Evolutionary conservation across 116 monocot genomes (phyloP), one percentile per base, ranked within the genome.

Genomic region (Trichopus zeylanicus): DNA sequence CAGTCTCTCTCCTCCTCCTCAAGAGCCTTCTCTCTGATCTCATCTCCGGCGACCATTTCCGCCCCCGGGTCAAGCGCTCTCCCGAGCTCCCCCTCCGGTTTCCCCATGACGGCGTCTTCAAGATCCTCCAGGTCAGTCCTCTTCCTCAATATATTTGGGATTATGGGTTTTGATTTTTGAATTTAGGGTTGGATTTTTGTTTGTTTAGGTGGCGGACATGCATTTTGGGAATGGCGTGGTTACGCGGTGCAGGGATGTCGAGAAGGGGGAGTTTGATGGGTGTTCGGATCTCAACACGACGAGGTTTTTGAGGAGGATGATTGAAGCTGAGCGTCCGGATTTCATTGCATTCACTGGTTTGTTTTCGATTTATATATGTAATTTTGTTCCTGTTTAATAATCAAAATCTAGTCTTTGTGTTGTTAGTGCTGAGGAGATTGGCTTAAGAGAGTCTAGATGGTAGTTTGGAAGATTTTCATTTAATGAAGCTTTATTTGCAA

Each of bases 221-320:
- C 89, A 89, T 53, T 81, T 51, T 59, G 84, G 84, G 23, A 85
- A 85, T 48, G 93, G 93, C 20, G 32, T 33, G 30, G 46, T 53
- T 25, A 85, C 85, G 29, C 57, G 93, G 32, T 93, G 93, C 67
- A 46, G 72, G 13, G 89, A 93, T 34, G 82, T 93, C 26, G 28
- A 28, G n/a, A 57, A 61, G 24, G 28, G 49, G 4, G 77, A 82
- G 66, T 47, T 61, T 22, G 38, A 26, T 6, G 27, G 54, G 2
- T 93, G 93, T 61, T 85, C 88, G 21, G 93, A 93, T 67, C 80
- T 82, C 65, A 89, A 93, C 60, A 78, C 93, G 3, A 89, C 89
- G 8, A 57, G 52, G 28, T 93, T 93, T 68, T 75, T 93, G 31
- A 23, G 49, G 25, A 67, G 85, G 58, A 29, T 85, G 49, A 80